Evolutionary conservation across 257 asterid species (phyloP).

Genomic region (Plantago elongata): DNA sequence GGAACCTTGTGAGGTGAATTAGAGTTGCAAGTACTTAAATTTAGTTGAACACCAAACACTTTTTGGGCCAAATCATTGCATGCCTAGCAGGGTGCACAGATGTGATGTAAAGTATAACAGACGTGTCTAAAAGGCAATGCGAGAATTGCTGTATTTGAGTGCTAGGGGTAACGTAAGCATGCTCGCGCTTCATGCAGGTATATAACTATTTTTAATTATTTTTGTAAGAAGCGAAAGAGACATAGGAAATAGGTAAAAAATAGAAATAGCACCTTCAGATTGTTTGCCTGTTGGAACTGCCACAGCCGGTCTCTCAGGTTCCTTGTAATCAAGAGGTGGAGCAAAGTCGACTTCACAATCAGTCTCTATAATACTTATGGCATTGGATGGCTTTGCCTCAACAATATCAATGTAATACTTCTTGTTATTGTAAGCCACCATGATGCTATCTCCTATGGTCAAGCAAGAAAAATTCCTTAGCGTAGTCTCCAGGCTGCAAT

Average conservation of each 20-base stretch:
- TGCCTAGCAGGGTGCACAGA: too few relatives aligned
- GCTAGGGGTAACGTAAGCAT: too few relatives aligned
- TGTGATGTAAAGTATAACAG: too few relatives aligned
- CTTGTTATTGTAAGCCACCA: slow-evolving; percentile 96
- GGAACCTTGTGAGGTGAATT: not conserved
- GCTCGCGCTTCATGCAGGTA: too few relatives aligned
- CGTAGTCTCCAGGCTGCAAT: slow-evolving; percentile 89
- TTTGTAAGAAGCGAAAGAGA: not conserved
- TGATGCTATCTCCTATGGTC: slow-evolving; percentile 90
- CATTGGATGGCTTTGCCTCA: slow-evolving; percentile 94
- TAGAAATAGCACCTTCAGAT: slow-evolving; percentile 45
- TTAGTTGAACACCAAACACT: not conserved
- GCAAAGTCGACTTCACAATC: slow-evolving; percentile 99
- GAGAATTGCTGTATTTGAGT: too few relatives aligned
- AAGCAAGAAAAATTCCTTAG: slow-evolving; percentile 96
- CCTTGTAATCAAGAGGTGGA: slow-evolving; percentile 97
- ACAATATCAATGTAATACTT: slow-evolving; percentile 89
- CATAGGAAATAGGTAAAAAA: slow-evolving; percentile 2
- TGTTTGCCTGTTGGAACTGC: slow-evolving; percentile 50
- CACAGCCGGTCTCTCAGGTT: slow-evolving; percentile 66
- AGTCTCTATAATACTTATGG: slow-evolving; percentile 87
- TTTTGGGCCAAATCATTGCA: too few relatives aligned
- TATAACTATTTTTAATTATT: too few relatives aligned
- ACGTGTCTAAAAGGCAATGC: too few relatives aligned
- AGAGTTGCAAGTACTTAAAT: too few relatives aligned